A percentile compares a stretch with the other conserved stretches of the same genome.
phyloP scores from a whole-genome alignment of 1,139 yeast species.

The Taphrina communis region DNA sequence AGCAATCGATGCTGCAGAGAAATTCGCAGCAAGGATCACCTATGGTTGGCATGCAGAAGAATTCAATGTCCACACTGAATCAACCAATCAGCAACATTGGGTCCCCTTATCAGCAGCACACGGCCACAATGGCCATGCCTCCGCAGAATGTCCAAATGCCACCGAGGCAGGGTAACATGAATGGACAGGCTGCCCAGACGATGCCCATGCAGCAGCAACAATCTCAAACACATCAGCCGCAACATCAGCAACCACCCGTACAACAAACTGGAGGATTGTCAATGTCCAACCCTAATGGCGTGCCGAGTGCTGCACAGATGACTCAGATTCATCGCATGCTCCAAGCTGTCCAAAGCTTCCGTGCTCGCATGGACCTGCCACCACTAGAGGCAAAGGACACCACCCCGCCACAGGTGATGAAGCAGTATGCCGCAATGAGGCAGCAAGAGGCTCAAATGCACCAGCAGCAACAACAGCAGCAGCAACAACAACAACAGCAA shows the following conservation, averaged over 20 bases:
- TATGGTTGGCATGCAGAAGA: slow-evolving; percentile 20
- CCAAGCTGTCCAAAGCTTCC: slow-evolving; percentile 26
- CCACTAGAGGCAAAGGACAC: slow-evolving; percentile 33
- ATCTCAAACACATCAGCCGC: slow-evolving; percentile 14
- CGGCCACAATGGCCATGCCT: slow-evolving; percentile 6
- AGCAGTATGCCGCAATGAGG: slow-evolving; percentile 32
- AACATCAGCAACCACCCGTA: background rate
- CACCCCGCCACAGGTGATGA: slow-evolving; percentile 37
- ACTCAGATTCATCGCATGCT: slow-evolving; percentile 19
- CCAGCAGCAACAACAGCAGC: background rate
- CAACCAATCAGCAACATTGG: slow-evolving; percentile 31
- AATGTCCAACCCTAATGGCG: slow-evolving; percentile 26
- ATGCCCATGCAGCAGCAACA: slow-evolving; percentile 25
- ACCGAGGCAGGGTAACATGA: background rate
- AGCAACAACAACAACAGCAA: no score
- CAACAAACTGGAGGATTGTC: slow-evolving; percentile 17
- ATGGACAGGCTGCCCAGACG: background rate
- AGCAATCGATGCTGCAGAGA: slow-evolving; percentile 23
- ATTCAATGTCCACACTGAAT: slow-evolving; percentile 33
- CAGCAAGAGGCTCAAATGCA: slow-evolving; percentile 28
- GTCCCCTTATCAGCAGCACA: slow-evolving; percentile 20
- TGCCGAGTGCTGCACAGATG: slow-evolving; percentile 30
- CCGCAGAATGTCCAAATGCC: slow-evolving; percentile 13
- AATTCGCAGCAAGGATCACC: slow-evolving; percentile 12
- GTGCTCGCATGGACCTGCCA: slow-evolving; percentile 20